Evolutionary conservation across 1,139 yeast genomes (phyloP).

Genomic region (Candida tropicalis): DNA sequence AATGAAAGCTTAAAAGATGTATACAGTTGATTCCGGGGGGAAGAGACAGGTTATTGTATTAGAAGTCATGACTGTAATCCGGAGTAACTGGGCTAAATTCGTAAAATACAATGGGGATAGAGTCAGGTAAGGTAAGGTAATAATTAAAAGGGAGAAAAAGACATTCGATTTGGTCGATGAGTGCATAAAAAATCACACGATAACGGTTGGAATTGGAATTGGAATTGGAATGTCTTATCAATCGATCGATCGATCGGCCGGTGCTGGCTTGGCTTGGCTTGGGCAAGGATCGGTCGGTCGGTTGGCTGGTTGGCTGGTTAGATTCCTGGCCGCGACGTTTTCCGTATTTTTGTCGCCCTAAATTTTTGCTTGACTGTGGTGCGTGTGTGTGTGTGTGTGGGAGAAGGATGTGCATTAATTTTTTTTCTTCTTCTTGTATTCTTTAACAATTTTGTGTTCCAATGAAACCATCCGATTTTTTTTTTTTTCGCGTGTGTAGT

Average conservation of each 20-base stretch:
- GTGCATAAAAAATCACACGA: slow-evolving; percentile 3
- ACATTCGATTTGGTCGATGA: neutral
- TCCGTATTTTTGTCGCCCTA: neutral
- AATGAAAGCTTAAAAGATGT: too few relatives aligned
- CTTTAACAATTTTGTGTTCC: slow-evolving; percentile 1
- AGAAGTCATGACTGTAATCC: too few relatives aligned
- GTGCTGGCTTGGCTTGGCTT: too few relatives aligned
- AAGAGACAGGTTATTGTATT: too few relatives aligned
- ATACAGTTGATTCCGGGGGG: too few relatives aligned
- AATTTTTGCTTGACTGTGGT: too few relatives aligned
- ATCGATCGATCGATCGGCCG: too few relatives aligned
- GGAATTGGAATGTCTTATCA: too few relatives aligned
- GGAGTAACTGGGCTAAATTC: neutral
- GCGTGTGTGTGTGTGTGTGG: too few relatives aligned
- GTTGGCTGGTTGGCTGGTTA: neutral
- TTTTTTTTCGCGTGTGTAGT: too few relatives aligned
- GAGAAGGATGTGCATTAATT: neutral
- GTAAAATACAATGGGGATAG: neutral
- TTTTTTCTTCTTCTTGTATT: neutral
- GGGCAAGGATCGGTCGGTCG: neutral
- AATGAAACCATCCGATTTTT: slow-evolving; percentile 7
- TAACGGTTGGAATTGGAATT: neutral
- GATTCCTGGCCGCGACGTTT: too few relatives aligned
- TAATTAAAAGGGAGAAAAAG: neutral
- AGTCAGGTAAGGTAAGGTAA: too few relatives aligned